A percentile compares a stretch with the other conserved stretches of the same genome.
Conservation (phyloP, 192 early-diverging fungal species). For the Entomortierella beljakovae region DNA sequence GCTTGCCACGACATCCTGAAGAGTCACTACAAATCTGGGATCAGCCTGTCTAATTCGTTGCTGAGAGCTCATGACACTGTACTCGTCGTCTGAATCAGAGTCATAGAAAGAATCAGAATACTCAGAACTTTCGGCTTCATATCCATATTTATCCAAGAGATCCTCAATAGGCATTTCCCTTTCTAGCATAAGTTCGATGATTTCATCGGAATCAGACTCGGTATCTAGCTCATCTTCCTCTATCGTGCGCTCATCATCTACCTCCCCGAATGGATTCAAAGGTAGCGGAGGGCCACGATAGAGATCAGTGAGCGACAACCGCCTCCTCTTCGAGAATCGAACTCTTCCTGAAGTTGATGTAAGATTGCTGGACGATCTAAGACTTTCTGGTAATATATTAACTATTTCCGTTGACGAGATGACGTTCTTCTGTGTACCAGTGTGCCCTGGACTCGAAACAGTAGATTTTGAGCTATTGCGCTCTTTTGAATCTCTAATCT, state of each 20-base stretch:
- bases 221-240: constrained; percentile 40
- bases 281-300: constrained; percentile 41
- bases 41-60: constrained; percentile 28
- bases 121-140: constrained; percentile 45
- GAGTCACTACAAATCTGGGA: constrained; percentile 44
- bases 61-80: constrained; percentile 39
- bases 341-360: constrained; percentile 36
- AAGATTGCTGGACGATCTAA: constrained; percentile 45
- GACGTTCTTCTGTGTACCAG: not conserved
- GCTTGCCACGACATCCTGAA: constrained; percentile 39
- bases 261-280: constrained; percentile 42
- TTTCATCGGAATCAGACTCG: constrained; percentile 24
- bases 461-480: not conserved
- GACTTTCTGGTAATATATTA: constrained; percentile 27
- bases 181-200: constrained; percentile 18
- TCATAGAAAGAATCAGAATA: constrained; percentile 49
- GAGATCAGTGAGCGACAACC: constrained; percentile 23
- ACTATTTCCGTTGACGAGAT: constrained; percentile 30
- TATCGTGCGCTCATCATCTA: constrained; percentile 49
- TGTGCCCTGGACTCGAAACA: not conserved
- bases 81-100: constrained; percentile 43
- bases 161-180: constrained; percentile 57
- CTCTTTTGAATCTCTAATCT: constrained; percentile 26
- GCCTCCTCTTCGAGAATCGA: constrained; percentile 44
- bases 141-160: constrained; percentile 54